A percentile compares a stretch with the other conserved stretches of the same genome.
phyloP scores from a whole-genome alignment of 805 yeast genomes.

The Ogataea trehalophila region DNA sequence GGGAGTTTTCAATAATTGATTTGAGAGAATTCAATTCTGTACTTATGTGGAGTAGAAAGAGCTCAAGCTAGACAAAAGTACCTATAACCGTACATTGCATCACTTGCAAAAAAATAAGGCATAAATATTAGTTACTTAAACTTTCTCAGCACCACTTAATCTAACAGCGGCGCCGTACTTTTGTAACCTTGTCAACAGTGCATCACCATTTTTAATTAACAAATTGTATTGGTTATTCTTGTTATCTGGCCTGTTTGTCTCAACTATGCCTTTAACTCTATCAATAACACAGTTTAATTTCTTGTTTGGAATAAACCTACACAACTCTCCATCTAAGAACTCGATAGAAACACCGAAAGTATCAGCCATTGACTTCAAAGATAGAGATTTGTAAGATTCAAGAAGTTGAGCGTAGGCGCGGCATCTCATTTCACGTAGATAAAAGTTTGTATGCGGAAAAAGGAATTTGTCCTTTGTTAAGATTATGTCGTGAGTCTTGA shows the following conservation, averaged over 20 bases:
- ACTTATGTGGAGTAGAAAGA: too few relatives aligned
- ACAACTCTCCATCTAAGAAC: constrained; percentile 80
- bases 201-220: constrained; percentile 88
- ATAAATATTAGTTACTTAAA: constrained; percentile 16
- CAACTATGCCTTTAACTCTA: constrained; percentile 89
- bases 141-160: constrained; percentile 84
- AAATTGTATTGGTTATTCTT: constrained; percentile 90
- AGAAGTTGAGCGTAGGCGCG: constrained; percentile 91
- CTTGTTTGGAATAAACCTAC: constrained; percentile 88
- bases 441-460: constrained; percentile 73
- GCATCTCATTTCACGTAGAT: constrained; percentile 88
- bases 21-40: too few relatives aligned
- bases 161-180: constrained; percentile 97
- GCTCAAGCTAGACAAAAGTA: background rate
- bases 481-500: constrained; percentile 71
- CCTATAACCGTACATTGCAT: background rate
- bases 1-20: too few relatives aligned
- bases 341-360: constrained; percentile 87
- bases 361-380: constrained; percentile 88
- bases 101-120: background rate
- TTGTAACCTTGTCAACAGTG: constrained; percentile 86
- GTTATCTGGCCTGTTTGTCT: constrained; percentile 93
- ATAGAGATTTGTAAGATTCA: constrained; percentile 89
- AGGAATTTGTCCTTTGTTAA: constrained; percentile 63
- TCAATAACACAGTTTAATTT: constrained; percentile 94